These are phyloP conservation scores for Lasiosphaeris hirsuta DNA, from an alignment of 495 filamentous ascomycete genomes.

Conservation along the genomic window DNA sequence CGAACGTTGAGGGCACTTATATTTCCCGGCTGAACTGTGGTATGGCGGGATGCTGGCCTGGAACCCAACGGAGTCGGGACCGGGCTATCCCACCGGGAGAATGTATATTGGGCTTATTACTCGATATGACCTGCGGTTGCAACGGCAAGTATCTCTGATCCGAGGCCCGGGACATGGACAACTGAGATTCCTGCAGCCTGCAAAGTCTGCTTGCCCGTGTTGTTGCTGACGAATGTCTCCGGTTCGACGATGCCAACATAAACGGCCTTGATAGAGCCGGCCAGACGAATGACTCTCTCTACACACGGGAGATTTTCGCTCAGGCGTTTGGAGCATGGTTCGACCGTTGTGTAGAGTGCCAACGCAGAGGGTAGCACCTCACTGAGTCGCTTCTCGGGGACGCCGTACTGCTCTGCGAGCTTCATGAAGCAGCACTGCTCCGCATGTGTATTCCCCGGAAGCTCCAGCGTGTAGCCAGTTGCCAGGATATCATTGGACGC, in stretches of 20 bases:
- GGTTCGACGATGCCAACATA: constrained; percentile 89
- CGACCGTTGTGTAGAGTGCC: constrained; percentile 88
- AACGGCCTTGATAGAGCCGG: constrained; percentile 65
- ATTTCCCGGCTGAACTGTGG: not conserved
- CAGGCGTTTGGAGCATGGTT: constrained; percentile 79
- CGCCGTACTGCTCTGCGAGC: constrained; percentile 47
- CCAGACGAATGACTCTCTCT: constrained; percentile 68
- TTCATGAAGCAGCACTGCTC: constrained; percentile 90
- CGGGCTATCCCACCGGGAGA: constrained; percentile 6
- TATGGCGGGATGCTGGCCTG: constrained; percentile 1
- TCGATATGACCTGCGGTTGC: constrained; percentile 72
- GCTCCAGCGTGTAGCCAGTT: constrained; percentile 88
- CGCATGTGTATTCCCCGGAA: constrained; percentile 90
- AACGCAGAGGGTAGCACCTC: constrained; percentile 54
- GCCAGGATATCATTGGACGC: constrained; percentile 61
- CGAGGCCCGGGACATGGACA: constrained; percentile 68
- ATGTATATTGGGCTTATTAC: constrained; percentile 6
- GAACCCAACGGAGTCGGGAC: not conserved
- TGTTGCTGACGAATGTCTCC: constrained; percentile 78
- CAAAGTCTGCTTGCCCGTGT: constrained; percentile 68
- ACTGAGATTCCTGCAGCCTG: constrained; percentile 71
- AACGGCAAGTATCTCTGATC: constrained; percentile 74
- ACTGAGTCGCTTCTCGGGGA: constrained; percentile 54
- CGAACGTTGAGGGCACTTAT: not conserved
- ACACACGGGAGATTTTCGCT: constrained; percentile 82